Evolutionary conservation across 1,139 yeast species (phyloP).

Genomic region (Yamadazyma triangularis): DNA sequence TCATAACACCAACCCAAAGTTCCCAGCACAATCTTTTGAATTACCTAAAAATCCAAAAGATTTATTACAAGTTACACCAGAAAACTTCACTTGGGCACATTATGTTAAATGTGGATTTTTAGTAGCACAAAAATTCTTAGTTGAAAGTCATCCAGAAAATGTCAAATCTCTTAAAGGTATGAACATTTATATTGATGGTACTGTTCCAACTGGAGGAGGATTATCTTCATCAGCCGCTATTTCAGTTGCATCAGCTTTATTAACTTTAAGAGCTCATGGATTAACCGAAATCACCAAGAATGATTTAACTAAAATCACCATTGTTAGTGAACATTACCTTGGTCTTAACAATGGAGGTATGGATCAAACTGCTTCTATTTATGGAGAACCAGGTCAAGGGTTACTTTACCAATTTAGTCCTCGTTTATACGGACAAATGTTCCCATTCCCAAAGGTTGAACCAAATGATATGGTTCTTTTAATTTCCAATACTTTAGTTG

Average conservation of each 20-base stretch:
- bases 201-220: slow-evolving; percentile 73
- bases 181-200: slow-evolving; percentile 55
- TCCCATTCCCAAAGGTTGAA: slow-evolving; percentile 45
- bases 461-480: slow-evolving; percentile 50
- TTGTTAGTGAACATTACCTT: slow-evolving; percentile 65
- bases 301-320: slow-evolving; percentile 57
- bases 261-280: slow-evolving; percentile 54
- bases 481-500: slow-evolving; percentile 60
- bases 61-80: slow-evolving; percentile 43
- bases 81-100: slow-evolving; percentile 56
- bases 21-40: slow-evolving; percentile 28
- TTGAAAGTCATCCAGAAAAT: slow-evolving; percentile 24
- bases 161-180: slow-evolving; percentile 39
- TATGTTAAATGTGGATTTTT: slow-evolving; percentile 65
- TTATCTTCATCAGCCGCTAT: slow-evolving; percentile 71
- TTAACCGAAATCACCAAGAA: slow-evolving; percentile 39
- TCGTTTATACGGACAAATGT: slow-evolving; percentile 50
- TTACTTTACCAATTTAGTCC: slow-evolving; percentile 63
- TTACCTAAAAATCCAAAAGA: slow-evolving; percentile 33
- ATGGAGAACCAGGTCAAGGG: slow-evolving; percentile 60
- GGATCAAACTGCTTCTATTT: slow-evolving; percentile 74
- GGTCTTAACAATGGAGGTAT: slow-evolving; percentile 78
- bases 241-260: slow-evolving; percentile 62
- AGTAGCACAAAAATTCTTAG: slow-evolving; percentile 53
- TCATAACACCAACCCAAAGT: slow-evolving; percentile 35